Conservation (phyloP, 768 basidiomycete genomes). For the Mycena polygramma region DNA sequence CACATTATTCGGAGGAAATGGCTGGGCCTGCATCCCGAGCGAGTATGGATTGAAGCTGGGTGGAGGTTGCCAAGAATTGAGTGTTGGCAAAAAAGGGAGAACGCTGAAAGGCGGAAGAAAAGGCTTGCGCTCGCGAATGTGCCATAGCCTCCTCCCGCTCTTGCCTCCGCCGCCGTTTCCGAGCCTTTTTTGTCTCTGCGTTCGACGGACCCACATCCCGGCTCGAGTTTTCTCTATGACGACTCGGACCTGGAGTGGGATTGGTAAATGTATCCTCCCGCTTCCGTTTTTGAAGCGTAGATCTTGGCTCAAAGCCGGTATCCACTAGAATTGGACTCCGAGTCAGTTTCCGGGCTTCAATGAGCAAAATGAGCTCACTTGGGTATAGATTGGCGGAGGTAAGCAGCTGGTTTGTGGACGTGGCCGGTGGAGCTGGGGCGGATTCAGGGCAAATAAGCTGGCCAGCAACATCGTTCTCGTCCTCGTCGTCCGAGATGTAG, state of each 20-base stretch:
- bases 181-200: slow-evolving; percentile 50
- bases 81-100: slow-evolving; percentile 27
- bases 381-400: slow-evolving; percentile 4
- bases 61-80: slow-evolving; percentile 28
- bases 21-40: not conserved
- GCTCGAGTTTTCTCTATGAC: not conserved
- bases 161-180: slow-evolving; percentile 54
- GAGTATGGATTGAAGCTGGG: slow-evolving; percentile 30
- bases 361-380: not conserved
- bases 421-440: not conserved
- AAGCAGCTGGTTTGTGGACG: slow-evolving; percentile 5
- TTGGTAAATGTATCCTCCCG: slow-evolving; percentile 18
- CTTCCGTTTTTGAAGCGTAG: slow-evolving; percentile 34
- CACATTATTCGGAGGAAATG: slow-evolving; percentile 9
- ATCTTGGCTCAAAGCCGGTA: not conserved
- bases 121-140: slow-evolving; percentile 30
- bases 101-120: slow-evolving; percentile 11
- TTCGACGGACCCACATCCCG: not conserved
- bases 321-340: not conserved
- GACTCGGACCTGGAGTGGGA: slow-evolving; percentile 4
- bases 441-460: slow-evolving; percentile 12
- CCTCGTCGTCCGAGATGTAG: slow-evolving; percentile 43
- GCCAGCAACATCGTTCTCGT: slow-evolving; percentile 41
- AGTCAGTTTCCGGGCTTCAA: not conserved
- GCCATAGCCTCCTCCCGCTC: slow-evolving; percentile 50